Conservation (phyloP, 176 grass and related monocot species). For the Carex littledalei region DNA sequence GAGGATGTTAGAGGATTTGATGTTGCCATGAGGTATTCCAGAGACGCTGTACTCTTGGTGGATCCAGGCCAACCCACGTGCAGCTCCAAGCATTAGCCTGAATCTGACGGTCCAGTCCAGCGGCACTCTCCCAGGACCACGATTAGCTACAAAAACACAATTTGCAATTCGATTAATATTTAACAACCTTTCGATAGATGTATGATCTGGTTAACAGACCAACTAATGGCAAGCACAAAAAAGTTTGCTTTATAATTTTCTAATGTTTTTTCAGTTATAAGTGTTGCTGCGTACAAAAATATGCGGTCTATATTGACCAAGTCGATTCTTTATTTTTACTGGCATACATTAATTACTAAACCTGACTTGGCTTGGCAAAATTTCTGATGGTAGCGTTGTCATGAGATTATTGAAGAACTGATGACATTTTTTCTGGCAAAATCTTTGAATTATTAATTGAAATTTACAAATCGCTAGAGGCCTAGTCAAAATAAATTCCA, state of each 20-base stretch:
- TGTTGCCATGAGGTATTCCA: constrained; percentile 52
- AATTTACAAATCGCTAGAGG: not conserved
- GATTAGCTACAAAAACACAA: constrained; percentile 28
- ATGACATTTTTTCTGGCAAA: not conserved
- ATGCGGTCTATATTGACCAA: not conserved
- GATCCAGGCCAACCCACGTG: constrained; percentile 53
- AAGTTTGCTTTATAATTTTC: not conserved
- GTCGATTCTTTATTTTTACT: not conserved
- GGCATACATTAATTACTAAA: not conserved
- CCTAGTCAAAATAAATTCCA: not conserved
- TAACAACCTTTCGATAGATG: not conserved
- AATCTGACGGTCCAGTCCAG: constrained; percentile 66
- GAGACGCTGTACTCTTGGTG: constrained; percentile 48
- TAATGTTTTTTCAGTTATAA: too few species aligned
- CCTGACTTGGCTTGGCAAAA: not conserved
- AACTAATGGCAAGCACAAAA: not conserved
- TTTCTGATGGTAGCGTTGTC: not conserved
- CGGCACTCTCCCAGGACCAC: constrained; percentile 34
- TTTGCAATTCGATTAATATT: not conserved
- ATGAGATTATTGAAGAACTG: not conserved
- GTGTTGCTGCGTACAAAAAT: not conserved
- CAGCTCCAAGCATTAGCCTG: constrained; percentile 42
- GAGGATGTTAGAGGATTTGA: constrained; percentile 76
- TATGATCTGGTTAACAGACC: not conserved
- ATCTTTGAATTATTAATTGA: not conserved